phyloP scores from a whole-genome alignment of 2,329 filamentous ascomycete species.

The Nothophaeocryptopus gaeumannii region DNA sequence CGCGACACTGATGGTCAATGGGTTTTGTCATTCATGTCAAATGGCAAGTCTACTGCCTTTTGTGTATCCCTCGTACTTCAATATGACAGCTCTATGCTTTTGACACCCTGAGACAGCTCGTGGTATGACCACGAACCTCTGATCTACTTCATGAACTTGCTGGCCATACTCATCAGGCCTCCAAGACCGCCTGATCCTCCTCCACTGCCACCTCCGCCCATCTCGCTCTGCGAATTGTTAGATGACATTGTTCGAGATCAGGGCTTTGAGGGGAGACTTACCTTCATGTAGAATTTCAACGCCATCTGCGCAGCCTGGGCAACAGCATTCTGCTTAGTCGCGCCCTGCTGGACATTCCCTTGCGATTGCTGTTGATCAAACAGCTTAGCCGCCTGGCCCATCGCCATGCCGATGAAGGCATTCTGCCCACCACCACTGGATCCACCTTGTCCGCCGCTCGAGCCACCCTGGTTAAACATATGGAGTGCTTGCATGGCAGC shows the following conservation, averaged over 20 bases:
- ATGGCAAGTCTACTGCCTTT: background rate
- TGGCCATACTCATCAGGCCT: conserved; percentile 57
- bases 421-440: conserved; percentile 60
- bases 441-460: conserved; percentile 33
- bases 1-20: too few relatives aligned
- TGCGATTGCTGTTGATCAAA: conserved; percentile 58
- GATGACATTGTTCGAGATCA: too few relatives aligned
- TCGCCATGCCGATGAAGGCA: conserved; percentile 63
- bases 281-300: conserved; percentile 83
- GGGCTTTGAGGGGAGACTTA: too few relatives aligned
- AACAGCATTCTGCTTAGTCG: conserved; percentile 77
- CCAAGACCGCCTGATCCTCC: conserved; percentile 40
- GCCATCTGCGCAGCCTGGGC: conserved; percentile 81
- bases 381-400: conserved; percentile 71
- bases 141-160: conserved; percentile 56
- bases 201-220: conserved; percentile 48
- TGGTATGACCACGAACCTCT: too few relatives aligned
- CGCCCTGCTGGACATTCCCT: conserved; percentile 53
- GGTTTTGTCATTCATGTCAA: too few relatives aligned
- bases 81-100: too few relatives aligned
- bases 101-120: too few relatives aligned
- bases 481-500: conserved; percentile 80
- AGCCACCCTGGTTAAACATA: conserved; percentile 57
- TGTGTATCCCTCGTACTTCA: background rate
- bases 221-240: conserved; percentile 49